Evolutionary conservation across 2,329 filamentous ascomycete species (phyloP).

Genomic region (Apiospora koreana): DNA sequence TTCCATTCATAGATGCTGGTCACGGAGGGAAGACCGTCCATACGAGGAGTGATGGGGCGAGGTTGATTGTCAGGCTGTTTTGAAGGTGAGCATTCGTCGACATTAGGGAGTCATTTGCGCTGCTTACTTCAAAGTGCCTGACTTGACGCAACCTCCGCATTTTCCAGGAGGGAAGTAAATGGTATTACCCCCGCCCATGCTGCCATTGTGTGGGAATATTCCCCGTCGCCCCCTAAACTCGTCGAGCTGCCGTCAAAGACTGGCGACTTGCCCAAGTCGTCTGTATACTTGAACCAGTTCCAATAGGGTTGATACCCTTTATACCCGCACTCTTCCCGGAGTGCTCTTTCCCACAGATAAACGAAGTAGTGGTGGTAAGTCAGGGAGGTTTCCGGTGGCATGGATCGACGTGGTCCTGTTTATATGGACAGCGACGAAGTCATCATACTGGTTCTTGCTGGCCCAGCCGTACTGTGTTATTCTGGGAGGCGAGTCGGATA

Average conservation of each 20-base stretch:
- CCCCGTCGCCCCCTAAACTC: slow-evolving; percentile 50
- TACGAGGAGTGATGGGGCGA: background rate
- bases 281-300: slow-evolving; percentile 51
- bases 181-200: slow-evolving; percentile 24
- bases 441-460: background rate
- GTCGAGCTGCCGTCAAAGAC: slow-evolving; percentile 56
- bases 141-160: slow-evolving; percentile 55
- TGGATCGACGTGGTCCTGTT: background rate
- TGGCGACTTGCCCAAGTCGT: slow-evolving; percentile 48
- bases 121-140: slow-evolving; percentile 38
- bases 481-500: background rate
- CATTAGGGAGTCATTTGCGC: background rate
- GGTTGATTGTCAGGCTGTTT: background rate
- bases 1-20: slow-evolving; percentile 14
- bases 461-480: background rate
- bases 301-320: slow-evolving; percentile 37
- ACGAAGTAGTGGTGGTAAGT: background rate
- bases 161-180: slow-evolving; percentile 43
- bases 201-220: slow-evolving; percentile 13
- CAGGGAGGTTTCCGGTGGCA: background rate
- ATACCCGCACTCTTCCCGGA: background rate
- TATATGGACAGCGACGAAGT: background rate
- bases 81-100: background rate
- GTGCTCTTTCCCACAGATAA: background rate
- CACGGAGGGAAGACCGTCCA: slow-evolving; percentile 12